Evolutionary conservation across 768 basidiomycete species (phyloP), one percentile per base, ranked within the genome.

Genomic region (Nidula microcarpa): DNA sequence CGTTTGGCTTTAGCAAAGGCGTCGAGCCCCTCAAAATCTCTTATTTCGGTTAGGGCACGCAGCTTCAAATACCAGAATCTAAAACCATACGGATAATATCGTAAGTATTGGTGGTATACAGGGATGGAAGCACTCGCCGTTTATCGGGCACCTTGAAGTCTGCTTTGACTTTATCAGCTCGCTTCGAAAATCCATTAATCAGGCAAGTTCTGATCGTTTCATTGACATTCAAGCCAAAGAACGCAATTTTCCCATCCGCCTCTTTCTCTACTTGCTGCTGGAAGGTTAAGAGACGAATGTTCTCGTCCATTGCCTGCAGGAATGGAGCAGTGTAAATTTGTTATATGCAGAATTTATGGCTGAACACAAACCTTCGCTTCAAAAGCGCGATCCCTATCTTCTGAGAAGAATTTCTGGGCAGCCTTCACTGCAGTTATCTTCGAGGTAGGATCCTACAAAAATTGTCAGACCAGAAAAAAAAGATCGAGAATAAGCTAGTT

Each of bases 71-170:
- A 89, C 94, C 94, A 98, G 70, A 93, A 98, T 47, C 95, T 97
- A 57, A 8, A 33, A 50, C 41, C 33, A 46, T 14, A 51, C 48
- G 48, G 35, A 52, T 52, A 41, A 32, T 36, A 43, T 36, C 17
- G 36, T 54, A 47, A 52, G 43, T 45, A 32, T 23, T 49, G 7
- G 39, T 13, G 18, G 44, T 13, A 23, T 18, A 51, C 17, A 34
- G 46, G n/a, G 41, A 51, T 43, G 23, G 5, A 50, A 7, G 46
- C 41, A 62, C 80, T 32, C 50, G 94, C 94, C 96, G 78, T 73
- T 95, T 98, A 65, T 98, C 97, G 0, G 94, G 84, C 1, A 99
- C 91, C 65, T 90, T 95, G 76, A 93, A 98, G 58, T 98, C 96
- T 1, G 77, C 75, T 65, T 89, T 87, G 55, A 96, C 68, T 63